phyloP scores from a whole-genome alignment of 495 filamentous ascomycete species.

The Delitschia confertaspora region DNA sequence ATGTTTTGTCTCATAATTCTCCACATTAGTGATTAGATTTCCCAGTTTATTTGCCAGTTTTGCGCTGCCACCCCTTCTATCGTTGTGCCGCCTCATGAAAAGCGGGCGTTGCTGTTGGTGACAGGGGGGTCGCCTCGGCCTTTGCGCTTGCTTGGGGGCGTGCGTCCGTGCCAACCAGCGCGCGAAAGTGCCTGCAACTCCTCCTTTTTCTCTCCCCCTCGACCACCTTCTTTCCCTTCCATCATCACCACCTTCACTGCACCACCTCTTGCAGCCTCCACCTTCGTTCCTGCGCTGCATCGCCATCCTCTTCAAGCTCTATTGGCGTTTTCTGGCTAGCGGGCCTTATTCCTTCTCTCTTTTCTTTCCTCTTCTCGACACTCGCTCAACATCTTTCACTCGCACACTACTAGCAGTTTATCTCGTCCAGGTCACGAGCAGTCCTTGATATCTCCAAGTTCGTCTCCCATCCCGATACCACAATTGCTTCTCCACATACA shows the following conservation, averaged over 20 bases:
- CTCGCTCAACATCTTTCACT: constrained; percentile 24
- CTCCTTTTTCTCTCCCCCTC: constrained; percentile 28
- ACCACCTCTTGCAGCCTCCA: constrained; percentile 8
- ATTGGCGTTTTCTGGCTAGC: constrained; percentile 9
- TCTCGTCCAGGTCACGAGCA: constrained; percentile 15
- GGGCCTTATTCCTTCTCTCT: constrained; percentile 28
- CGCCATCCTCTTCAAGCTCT: constrained; percentile 8
- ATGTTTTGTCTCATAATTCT: no score
- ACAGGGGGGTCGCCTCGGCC: not conserved
- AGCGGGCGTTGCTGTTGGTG: no score
- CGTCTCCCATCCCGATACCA: constrained; percentile 1
- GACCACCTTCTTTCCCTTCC: constrained; percentile 30
- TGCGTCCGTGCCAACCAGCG: not conserved
- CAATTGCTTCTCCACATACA: constrained; percentile 12
- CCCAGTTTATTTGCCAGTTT: no score
- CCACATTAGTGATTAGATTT: no score
- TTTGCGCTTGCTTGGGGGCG: not conserved
- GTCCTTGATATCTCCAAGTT: constrained; percentile 25
- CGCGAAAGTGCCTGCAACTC: not conserved
- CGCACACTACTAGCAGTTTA: constrained; percentile 17
- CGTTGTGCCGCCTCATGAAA: no score
- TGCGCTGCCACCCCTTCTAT: no score
- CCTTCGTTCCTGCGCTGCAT: not conserved
- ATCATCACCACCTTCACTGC: constrained; percentile 2
- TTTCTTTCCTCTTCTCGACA: constrained; percentile 27